phyloP scores from a whole-genome alignment of 306 rosid species.

The Elaeagnus macrophylla region DNA sequence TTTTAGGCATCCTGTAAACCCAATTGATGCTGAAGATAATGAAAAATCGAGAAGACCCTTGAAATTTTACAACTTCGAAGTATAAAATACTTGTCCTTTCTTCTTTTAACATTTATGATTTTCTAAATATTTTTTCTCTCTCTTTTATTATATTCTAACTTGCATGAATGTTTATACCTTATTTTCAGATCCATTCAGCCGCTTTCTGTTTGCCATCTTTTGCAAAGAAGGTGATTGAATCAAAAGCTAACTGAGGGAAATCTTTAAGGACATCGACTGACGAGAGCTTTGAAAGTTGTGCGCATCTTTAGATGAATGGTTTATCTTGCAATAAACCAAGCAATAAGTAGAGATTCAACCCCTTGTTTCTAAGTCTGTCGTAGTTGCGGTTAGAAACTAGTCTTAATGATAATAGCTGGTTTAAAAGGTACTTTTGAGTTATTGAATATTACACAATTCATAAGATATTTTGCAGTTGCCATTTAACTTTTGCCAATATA shows the following conservation, averaged over 20 bases:
- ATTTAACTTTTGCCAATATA: too few relatives aligned
- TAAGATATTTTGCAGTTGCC: too few relatives aligned
- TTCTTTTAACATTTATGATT: neutral
- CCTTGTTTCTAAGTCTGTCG: conserved; percentile 22
- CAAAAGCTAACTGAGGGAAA: conserved; percentile 39
- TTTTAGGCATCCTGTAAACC: conserved; percentile 88
- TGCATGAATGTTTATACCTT: neutral
- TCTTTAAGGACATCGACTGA: conserved; percentile 12
- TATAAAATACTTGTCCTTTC: conserved; percentile 15
- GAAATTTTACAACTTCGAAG: conserved; percentile 93
- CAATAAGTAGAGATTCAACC: conserved; percentile 39
- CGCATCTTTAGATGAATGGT: conserved; percentile 15
- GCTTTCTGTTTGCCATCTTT: conserved; percentile 96
- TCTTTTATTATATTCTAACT: neutral
- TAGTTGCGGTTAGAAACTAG: conserved; percentile 31
- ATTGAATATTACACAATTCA: too few relatives aligned
- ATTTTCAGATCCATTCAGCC: conserved; percentile 73
- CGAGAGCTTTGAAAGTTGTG: conserved; percentile 8
- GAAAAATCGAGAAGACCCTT: conserved; percentile 39
- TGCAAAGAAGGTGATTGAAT: conserved; percentile 72
- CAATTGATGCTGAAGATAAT: conserved; percentile 42
- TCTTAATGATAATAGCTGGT: too few relatives aligned
- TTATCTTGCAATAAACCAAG: conserved; percentile 28
- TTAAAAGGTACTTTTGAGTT: too few relatives aligned
- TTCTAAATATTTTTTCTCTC: too few relatives aligned